Evolutionary conservation across 805 yeast genomes (phyloP).

Genomic region (Yamadazyma phyllophila): DNA sequence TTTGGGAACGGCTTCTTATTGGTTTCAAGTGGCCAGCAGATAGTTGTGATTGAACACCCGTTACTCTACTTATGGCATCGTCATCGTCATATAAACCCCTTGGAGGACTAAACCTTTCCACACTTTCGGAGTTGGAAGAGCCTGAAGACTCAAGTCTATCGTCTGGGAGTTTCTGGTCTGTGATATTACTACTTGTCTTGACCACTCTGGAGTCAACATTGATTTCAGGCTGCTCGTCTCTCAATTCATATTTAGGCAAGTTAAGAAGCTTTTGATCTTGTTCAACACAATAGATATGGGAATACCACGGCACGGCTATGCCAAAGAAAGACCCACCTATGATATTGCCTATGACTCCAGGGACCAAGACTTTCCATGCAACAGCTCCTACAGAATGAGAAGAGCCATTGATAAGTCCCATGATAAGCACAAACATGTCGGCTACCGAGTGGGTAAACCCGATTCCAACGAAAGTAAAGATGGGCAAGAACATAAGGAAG

Average conservation of each 20-base stretch:
- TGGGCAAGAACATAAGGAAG: constrained; percentile 60
- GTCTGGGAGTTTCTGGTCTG: neutral
- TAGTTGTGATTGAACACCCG: constrained; percentile 1
- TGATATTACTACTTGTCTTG: constrained; percentile 27
- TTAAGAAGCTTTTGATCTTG: constrained; percentile 59
- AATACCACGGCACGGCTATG: constrained; percentile 64
- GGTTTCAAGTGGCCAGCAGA: neutral
- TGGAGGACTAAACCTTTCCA: constrained; percentile 9
- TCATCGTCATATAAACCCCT: constrained; percentile 8
- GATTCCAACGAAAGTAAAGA: constrained; percentile 73
- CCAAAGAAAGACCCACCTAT: constrained; percentile 77
- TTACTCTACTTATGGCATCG: neutral
- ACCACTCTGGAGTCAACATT: constrained; percentile 79
- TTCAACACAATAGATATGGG: constrained; percentile 72
- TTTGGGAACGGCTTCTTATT: constrained; percentile 1
- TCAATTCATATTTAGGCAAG: constrained; percentile 65
- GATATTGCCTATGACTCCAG: constrained; percentile 72
- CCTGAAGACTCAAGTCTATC: constrained; percentile 1
- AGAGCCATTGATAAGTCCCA: constrained; percentile 68
- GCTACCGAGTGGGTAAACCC: constrained; percentile 83
- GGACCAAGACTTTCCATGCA: constrained; percentile 71
- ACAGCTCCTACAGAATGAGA: constrained; percentile 55
- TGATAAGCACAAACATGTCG: constrained; percentile 68
- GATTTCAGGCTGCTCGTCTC: constrained; percentile 79
- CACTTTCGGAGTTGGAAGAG: constrained; percentile 6